Evolutionary conservation across 345 rosid genomes (phyloP), one percentile per base, ranked within the genome.

Genomic region (Melastoma malabathricum): DNA sequence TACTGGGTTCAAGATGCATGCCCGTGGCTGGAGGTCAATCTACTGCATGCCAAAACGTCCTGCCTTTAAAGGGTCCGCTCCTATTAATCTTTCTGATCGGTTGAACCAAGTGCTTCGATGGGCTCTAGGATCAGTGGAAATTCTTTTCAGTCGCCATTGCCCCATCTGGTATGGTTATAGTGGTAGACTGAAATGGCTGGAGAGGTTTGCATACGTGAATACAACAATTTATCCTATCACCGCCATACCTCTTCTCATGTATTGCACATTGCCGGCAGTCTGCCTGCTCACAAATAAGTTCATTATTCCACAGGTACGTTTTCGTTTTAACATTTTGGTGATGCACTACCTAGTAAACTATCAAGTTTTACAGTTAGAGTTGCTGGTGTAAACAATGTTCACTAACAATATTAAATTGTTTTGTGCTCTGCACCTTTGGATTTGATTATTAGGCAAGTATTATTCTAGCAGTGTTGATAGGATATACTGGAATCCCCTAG

Each of bases 1-100:
- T 46, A 89, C 97, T 6, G 95, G 97, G 60, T 89, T 89, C 72
- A 89, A 89, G 73, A 89, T 89, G 95, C 97, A 89, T 64, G 89
- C 93, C 23, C 93, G 95, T 50, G 97, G 97, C 29, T 89, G 97
- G 97, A 75, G 95, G 19, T 89, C 97, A 52, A 77, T 85, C 69
- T 89, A 89, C 69, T 85, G 95, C 66, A 81, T 83, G 79, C 97
- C 95, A 12, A 81, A 89, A 58, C 89, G 59, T 29, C 69, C 95
- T 0, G 93, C 95, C 55, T 85, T 89, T 61, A 89, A 85, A 51
- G 97, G 95, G 44, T 89, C 95, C 68, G 93, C 95, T 59, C 95
- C 97, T 31, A 89, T 89, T 55, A 89, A 89, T 78, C 97, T 89
- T 72, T 85, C 93, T 22, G 97, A 86, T 57, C 90, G 95, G 64